Evolutionary conservation across 805 yeast species (phyloP).

Genomic region (Starmerella lactis-condensi): DNA sequence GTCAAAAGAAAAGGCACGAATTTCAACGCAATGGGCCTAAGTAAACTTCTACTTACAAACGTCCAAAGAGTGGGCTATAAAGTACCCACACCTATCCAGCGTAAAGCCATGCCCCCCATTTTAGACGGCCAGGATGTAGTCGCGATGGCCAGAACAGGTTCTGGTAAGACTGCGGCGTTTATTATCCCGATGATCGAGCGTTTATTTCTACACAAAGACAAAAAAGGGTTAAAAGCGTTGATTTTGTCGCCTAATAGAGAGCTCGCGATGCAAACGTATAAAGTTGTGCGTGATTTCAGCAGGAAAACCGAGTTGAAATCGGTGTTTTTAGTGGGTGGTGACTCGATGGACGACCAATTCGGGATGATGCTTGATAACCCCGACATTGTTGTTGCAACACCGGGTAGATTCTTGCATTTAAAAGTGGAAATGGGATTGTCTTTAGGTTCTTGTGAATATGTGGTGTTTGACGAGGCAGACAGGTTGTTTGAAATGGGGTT

Average conservation of each 20-base stretch:
- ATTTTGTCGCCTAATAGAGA: slow-evolving; percentile 91
- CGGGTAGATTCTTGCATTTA: slow-evolving; percentile 90
- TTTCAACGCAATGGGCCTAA: slow-evolving; percentile 77
- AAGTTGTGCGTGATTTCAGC: slow-evolving; percentile 73
- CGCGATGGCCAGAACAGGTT: slow-evolving; percentile 99
- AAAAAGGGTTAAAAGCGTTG: slow-evolving; percentile 60
- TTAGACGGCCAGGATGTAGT: slow-evolving; percentile 82
- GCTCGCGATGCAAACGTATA: slow-evolving; percentile 79
- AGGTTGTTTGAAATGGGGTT: slow-evolving; percentile 92
- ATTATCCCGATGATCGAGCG: slow-evolving; percentile 75
- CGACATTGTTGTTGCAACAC: slow-evolving; percentile 88
- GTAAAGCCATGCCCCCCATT: slow-evolving; percentile 83
- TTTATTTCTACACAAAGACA: slow-evolving; percentile 20
- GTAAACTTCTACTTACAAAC: slow-evolving; percentile 49
- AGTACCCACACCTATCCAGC: slow-evolving; percentile 94
- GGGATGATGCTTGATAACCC: slow-evolving; percentile 84
- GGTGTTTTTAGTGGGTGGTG: slow-evolving; percentile 86
- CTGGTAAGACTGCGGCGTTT: slow-evolving; percentile 98
- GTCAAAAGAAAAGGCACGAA: slow-evolving; percentile 35
- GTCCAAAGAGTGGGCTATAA: slow-evolving; percentile 71
- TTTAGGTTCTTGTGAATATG: slow-evolving; percentile 64
- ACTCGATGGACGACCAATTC: slow-evolving; percentile 92
- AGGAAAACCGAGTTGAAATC: slow-evolving; percentile 68
- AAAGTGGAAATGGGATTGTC: slow-evolving; percentile 89
- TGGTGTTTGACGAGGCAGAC: slow-evolving; percentile 95